A percentile compares a stretch with the other conserved stretches of the same genome.
Conservation (phyloP, 768 basidiomycete genomes). For the Lentinula sp. region DNA sequence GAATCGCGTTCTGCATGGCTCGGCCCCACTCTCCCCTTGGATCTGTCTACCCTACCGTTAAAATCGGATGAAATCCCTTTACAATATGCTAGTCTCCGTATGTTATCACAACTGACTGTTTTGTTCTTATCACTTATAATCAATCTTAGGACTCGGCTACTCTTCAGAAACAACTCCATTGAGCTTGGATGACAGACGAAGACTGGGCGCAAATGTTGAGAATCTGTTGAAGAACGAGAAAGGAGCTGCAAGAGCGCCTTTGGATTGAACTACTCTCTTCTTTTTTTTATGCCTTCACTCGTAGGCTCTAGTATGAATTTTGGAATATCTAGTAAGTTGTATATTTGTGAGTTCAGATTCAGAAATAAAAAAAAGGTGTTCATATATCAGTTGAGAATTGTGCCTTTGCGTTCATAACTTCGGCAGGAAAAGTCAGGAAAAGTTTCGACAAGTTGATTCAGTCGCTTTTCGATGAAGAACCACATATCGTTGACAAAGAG, state of each 20-base stretch:
- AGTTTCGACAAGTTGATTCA: no score
- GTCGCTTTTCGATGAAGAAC: no score
- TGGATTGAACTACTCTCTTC: constrained; percentile 9
- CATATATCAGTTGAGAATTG: no score
- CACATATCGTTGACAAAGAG: no score
- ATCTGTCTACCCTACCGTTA: constrained; percentile 52
- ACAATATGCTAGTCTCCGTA: constrained; percentile 64
- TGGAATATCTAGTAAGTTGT: neutral
- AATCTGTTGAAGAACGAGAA: constrained; percentile 51
- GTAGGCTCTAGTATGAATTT: neutral
- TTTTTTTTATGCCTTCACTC: neutral
- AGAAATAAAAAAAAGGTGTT: no score
- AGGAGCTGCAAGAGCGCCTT: constrained; percentile 62
- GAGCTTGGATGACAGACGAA: constrained; percentile 55
- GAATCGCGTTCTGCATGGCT: constrained; percentile 69
- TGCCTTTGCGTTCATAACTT: no score
- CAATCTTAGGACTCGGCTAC: constrained; percentile 56
- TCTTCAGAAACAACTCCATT: constrained; percentile 45
- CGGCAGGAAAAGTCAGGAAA: no score
- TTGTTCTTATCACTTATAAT: neutral
- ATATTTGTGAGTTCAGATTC: neutral
- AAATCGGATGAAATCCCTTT: constrained; percentile 47
- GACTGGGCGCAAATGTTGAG: constrained; percentile 58
- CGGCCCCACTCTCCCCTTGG: constrained; percentile 62
- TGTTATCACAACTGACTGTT: constrained; percentile 15